phyloP scores from a whole-genome alignment of 768 basidiomycete genomes.

The Infundibulicybe gibba region DNA sequence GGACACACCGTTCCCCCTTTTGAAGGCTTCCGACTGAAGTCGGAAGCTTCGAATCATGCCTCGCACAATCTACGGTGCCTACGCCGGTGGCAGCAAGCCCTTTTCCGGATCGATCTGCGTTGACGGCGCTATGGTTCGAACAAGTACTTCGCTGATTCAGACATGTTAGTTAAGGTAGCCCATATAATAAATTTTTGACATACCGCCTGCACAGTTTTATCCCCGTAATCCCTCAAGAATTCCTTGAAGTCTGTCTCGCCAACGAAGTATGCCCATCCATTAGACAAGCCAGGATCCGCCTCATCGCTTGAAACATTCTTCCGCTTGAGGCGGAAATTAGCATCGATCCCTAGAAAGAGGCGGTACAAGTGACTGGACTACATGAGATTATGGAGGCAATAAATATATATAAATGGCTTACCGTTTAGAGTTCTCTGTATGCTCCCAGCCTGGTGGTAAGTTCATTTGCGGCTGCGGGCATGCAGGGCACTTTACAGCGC shows the following conservation, averaged over 20 bases:
- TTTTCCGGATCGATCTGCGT: slow-evolving; percentile 4
- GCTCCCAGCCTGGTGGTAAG: too few relatives aligned
- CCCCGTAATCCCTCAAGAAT: background rate
- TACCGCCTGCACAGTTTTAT: background rate
- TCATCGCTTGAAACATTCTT: slow-evolving; percentile 5
- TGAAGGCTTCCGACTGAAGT: slow-evolving; percentile 25
- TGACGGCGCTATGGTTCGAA: slow-evolving; percentile 3
- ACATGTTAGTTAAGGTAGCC: background rate
- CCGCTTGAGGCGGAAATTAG: too few relatives aligned
- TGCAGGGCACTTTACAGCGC: too few relatives aligned
- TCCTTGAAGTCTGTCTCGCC: background rate
- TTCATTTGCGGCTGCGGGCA: too few relatives aligned
- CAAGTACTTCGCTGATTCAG: slow-evolving; percentile 1
- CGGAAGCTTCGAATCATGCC: slow-evolving; percentile 21
- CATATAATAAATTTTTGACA: background rate
- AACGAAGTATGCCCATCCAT: too few relatives aligned
- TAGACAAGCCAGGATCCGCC: slow-evolving; percentile 6
- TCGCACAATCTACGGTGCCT: slow-evolving; percentile 15
- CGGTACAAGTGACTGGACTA: too few relatives aligned
- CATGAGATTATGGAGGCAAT: too few relatives aligned
- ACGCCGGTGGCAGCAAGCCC: slow-evolving; percentile 18
- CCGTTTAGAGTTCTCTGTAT: too few relatives aligned
- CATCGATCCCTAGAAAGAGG: too few relatives aligned
- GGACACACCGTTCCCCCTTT: slow-evolving; percentile 24
- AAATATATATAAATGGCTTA: too few relatives aligned